phyloP scores from a whole-genome alignment of 2,329 filamentous ascomycete genomes.

The Phyllosticta citribraziliensis region DNA sequence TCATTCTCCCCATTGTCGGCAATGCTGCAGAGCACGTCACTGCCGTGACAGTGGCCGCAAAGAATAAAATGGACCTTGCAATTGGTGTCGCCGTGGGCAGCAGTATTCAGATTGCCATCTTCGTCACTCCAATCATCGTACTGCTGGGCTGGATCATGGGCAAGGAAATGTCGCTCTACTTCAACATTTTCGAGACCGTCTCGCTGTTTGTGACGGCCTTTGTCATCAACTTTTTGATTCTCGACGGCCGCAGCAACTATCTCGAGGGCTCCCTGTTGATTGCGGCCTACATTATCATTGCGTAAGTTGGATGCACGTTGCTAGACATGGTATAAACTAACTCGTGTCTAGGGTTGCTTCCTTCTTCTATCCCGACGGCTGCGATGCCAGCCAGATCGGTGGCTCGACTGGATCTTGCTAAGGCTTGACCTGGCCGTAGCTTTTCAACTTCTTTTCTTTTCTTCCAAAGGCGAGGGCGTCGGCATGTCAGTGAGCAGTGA shows the following conservation, averaged over 20 bases:
- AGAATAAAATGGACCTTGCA: slow-evolving; percentile 78
- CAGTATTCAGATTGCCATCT: slow-evolving; percentile 71
- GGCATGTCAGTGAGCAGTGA: neutral
- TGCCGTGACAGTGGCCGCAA: slow-evolving; percentile 67
- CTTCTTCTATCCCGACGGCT: slow-evolving; percentile 40
- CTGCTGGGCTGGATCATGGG: slow-evolving; percentile 71
- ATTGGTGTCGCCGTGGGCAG: slow-evolving; percentile 73
- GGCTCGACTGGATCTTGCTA: slow-evolving; percentile 24
- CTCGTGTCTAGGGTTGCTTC: slow-evolving; percentile 25
- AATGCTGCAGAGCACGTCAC: slow-evolving; percentile 77
- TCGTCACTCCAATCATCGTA: slow-evolving; percentile 67
- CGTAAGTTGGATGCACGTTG: slow-evolving; percentile 26
- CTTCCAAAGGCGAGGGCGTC: neutral
- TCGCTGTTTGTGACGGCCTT: slow-evolving; percentile 75
- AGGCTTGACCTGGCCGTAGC: neutral
- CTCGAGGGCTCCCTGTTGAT: slow-evolving; percentile 69
- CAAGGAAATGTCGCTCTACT: slow-evolving; percentile 57
- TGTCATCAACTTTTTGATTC: slow-evolving; percentile 76
- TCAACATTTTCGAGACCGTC: slow-evolving; percentile 53
- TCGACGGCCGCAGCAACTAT: slow-evolving; percentile 75
- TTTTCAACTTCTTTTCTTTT: neutral
- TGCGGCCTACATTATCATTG: slow-evolving; percentile 72
- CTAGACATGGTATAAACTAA: neutral
- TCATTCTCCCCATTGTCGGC: slow-evolving; percentile 72
- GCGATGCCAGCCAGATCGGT: slow-evolving; percentile 34